phyloP scores from a whole-genome alignment of 306 rosid species.

The Castanospermum australe region DNA sequence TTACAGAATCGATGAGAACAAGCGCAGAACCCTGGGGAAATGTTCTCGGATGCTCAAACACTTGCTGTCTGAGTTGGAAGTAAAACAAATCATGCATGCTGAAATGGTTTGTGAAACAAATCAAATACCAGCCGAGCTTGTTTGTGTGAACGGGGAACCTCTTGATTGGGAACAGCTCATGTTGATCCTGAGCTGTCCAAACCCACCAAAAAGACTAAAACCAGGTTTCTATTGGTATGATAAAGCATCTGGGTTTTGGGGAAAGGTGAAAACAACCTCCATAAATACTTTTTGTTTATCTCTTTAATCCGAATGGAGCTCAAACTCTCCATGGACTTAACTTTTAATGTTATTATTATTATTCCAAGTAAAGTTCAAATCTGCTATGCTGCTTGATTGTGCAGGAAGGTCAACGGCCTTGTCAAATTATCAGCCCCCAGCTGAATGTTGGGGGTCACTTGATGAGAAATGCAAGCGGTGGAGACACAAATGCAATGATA shows the following conservation, averaged over 20 bases:
- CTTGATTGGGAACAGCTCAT: conserved; percentile 51
- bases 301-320: neutral
- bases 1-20: conserved; percentile 51
- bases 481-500: conserved; percentile 59
- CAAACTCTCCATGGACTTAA: neutral
- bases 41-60: conserved; percentile 57
- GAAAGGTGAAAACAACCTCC: conserved; percentile 57
- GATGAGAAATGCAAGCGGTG: conserved; percentile 54
- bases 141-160: conserved; percentile 52
- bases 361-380: neutral
- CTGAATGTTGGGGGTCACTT: conserved; percentile 56
- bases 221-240: conserved; percentile 87
- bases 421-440: conserved; percentile 63
- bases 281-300: neutral
- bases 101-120: conserved; percentile 56
- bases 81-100: conserved; percentile 38
- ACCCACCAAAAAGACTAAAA: conserved; percentile 67
- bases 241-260: conserved; percentile 79
- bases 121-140: conserved; percentile 50
- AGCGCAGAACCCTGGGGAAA: conserved; percentile 52
- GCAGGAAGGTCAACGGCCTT: conserved; percentile 67
- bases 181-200: conserved; percentile 38
- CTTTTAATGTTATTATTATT: neutral
- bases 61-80: conserved; percentile 43
- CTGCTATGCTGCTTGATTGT: conserved; percentile 27